Percentiles rank a stretch among this genome's conserved stretches.
phyloP scores from a whole-genome alignment of 1,284 basidiomycete genomes.

The Microbotryomycetes sp. region DNA sequence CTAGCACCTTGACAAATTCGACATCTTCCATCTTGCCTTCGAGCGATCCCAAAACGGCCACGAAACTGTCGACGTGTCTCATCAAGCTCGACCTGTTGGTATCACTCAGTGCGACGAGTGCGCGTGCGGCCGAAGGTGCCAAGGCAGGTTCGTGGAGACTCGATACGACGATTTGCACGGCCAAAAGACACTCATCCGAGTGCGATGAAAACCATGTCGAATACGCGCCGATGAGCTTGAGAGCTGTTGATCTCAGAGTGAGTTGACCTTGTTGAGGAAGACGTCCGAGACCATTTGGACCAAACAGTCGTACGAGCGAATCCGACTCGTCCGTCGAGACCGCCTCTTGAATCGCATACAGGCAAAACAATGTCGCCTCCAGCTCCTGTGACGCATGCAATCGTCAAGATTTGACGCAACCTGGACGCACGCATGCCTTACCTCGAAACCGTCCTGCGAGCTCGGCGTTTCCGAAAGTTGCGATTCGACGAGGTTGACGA shows the following conservation, averaged over 20 bases:
- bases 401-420: neutral
- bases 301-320: slow-evolving; percentile 25
- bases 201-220: slow-evolving; percentile 33
- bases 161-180: slow-evolving; percentile 28
- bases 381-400: slow-evolving; percentile 21
- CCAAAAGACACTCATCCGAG: slow-evolving; percentile 17
- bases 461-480: slow-evolving; percentile 10
- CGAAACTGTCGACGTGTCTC: slow-evolving; percentile 33
- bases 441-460: slow-evolving; percentile 10
- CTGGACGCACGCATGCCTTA: neutral
- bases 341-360: slow-evolving; percentile 34
- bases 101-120: slow-evolving; percentile 33
- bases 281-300: slow-evolving; percentile 24
- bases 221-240: slow-evolving; percentile 30
- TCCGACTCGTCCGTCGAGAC: slow-evolving; percentile 23
- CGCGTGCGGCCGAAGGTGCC: slow-evolving; percentile 30
- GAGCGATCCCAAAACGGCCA: slow-evolving; percentile 30
- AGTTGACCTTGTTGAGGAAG: slow-evolving; percentile 7
- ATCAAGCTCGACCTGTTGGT: slow-evolving; percentile 29
- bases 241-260: slow-evolving; percentile 24
- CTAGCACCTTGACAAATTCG: slow-evolving; percentile 36
- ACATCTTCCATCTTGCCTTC: slow-evolving; percentile 32
- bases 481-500: slow-evolving; percentile 26
- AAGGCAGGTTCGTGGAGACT: slow-evolving; percentile 15
- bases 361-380: slow-evolving; percentile 34